A percentile compares a stretch with the other conserved stretches of the same genome.
Conservation (phyloP, 164 flowering plant genomes). For the Magnolia sinica region DNA sequence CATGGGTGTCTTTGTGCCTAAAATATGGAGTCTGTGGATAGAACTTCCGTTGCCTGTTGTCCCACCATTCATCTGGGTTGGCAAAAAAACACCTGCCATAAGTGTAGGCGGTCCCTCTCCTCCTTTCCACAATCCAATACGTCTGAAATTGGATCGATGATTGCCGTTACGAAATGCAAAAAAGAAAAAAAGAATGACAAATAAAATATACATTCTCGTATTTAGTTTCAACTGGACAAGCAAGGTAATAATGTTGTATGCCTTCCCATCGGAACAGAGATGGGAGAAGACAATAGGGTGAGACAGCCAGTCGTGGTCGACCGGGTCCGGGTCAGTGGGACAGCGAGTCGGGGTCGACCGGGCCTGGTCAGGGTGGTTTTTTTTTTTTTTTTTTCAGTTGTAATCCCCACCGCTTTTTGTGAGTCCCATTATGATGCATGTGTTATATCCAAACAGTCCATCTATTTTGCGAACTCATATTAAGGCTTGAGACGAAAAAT, state of each 20-base stretch:
- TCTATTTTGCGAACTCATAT: no score
- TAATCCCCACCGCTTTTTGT: no score
- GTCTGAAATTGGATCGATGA: conserved; percentile 10
- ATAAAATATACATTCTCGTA: not conserved
- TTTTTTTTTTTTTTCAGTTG: no score
- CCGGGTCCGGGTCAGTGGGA: no score
- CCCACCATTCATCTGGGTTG: conserved; percentile 79
- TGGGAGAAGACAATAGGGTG: no score
- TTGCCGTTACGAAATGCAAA: not conserved
- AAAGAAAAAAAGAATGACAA: not conserved
- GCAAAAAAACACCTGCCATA: conserved; percentile 72
- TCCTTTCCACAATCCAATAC: conserved; percentile 20
- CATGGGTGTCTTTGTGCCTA: conserved; percentile 67
- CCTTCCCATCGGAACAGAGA: not conserved
- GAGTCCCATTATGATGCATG: no score
- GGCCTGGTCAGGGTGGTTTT: no score
- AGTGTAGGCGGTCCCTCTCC: conserved; percentile 27
- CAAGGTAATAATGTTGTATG: not conserved
- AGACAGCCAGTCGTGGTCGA: no score
- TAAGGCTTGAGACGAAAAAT: no score
- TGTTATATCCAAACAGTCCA: no score
- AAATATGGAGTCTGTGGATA: conserved; percentile 59
- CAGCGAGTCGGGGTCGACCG: no score
- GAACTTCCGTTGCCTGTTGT: conserved; percentile 44
- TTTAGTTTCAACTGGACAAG: not conserved